phyloP scores from a whole-genome alignment of 768 basidiomycete genomes.

The Chlorophyllum brunneum region DNA sequence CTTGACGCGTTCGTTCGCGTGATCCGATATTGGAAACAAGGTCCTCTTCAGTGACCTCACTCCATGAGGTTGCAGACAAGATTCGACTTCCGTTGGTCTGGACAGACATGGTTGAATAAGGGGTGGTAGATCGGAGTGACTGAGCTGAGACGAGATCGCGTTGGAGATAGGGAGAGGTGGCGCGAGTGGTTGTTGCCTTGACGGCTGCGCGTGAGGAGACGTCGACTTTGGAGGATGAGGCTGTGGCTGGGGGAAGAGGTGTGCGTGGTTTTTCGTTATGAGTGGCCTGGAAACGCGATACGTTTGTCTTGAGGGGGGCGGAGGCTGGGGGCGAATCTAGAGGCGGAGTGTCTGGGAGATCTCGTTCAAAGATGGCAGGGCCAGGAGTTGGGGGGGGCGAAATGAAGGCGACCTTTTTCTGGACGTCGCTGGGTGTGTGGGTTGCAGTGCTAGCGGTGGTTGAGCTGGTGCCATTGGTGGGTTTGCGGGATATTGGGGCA shows the following conservation, averaged over 20 bases:
- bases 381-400: slow-evolving; percentile 78
- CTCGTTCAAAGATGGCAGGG: slow-evolving; percentile 50
- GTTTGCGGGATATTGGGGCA: slow-evolving; percentile 33
- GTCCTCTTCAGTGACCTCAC: slow-evolving; percentile 91
- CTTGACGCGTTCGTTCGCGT: slow-evolving; percentile 91
- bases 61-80: slow-evolving; percentile 81
- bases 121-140: slow-evolving; percentile 76
- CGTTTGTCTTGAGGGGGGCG: slow-evolving; percentile 55
- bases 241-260: slow-evolving; percentile 56
- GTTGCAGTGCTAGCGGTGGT: slow-evolving; percentile 21
- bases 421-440: slow-evolving; percentile 41
- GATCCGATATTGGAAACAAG: slow-evolving; percentile 91
- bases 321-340: slow-evolving; percentile 24
- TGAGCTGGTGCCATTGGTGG: slow-evolving; percentile 17
- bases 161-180: slow-evolving; percentile 56
- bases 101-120: slow-evolving; percentile 75
- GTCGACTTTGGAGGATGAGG: slow-evolving; percentile 65
- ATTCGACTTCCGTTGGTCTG: slow-evolving; percentile 65
- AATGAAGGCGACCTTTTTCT: slow-evolving; percentile 87
- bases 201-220: slow-evolving; percentile 31
- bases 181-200: slow-evolving; percentile 58
- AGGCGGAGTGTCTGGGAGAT: slow-evolving; percentile 41
- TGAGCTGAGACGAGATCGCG: slow-evolving; percentile 54
- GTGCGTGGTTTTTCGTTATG: slow-evolving; percentile 68
- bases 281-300: slow-evolving; percentile 74